Conservation (phyloP, 208 protist species). For the Leishmania gerbilli region DNA sequence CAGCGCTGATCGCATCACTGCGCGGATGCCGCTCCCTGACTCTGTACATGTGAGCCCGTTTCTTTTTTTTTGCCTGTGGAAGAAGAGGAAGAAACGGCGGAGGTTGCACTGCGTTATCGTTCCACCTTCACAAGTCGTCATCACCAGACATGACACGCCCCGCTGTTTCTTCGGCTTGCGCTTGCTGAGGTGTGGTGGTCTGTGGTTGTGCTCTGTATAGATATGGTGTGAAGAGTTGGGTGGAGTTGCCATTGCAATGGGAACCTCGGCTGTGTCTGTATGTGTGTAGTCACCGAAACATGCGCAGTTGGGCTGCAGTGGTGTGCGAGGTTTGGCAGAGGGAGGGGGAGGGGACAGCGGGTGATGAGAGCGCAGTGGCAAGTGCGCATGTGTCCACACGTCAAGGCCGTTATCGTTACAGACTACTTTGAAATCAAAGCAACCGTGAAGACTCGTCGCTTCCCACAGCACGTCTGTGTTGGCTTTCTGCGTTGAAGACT, state of each 20-base stretch:
- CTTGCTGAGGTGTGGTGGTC: background rate
- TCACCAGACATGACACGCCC: background rate
- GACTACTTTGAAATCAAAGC: background rate
- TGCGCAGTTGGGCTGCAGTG: background rate
- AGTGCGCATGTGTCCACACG: no score
- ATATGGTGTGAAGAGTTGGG: background rate
- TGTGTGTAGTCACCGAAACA: background rate
- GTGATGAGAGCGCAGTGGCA: background rate
- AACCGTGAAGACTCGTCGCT: background rate
- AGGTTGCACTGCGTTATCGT: background rate
- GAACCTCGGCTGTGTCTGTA: background rate
- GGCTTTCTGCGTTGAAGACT: background rate
- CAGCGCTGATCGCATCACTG: no score
- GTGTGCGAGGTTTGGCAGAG: background rate
- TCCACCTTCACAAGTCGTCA: background rate
- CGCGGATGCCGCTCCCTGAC: background rate
- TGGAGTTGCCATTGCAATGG: background rate
- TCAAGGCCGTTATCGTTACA: background rate
- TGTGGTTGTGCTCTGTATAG: background rate
- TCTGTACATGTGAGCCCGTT: background rate
- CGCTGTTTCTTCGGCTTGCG: background rate
- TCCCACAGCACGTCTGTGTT: background rate
- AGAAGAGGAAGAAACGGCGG: background rate
- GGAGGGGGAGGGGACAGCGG: background rate
- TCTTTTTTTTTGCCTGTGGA: background rate